phyloP scores from a whole-genome alignment of 2,329 filamentous ascomycete species.

The Tolypocladium tropicale region DNA sequence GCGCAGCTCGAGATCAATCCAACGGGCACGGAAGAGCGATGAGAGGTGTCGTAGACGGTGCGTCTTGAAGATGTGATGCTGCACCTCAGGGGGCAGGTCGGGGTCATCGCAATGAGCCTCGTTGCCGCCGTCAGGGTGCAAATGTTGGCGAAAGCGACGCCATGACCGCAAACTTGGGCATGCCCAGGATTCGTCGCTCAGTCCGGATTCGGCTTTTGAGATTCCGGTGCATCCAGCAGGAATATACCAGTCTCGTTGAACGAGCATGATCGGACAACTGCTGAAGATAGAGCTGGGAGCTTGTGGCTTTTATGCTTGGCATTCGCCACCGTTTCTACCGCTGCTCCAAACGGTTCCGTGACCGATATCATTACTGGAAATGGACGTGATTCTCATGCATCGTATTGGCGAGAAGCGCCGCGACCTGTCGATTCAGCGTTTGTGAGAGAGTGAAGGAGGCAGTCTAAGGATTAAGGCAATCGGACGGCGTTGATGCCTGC shows the following conservation, averaged over 20 bases:
- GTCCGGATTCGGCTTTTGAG: slow-evolving; percentile 7
- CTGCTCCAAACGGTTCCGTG: not conserved
- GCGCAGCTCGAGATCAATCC: slow-evolving; percentile 34
- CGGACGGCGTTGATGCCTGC: not conserved
- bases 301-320: not conserved
- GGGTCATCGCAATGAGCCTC: slow-evolving; percentile 6
- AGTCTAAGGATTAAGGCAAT: not conserved
- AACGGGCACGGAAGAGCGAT: slow-evolving; percentile 23
- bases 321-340: not conserved
- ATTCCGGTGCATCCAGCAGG: slow-evolving; percentile 29
- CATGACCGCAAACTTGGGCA: slow-evolving; percentile 11
- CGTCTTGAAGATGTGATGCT: slow-evolving; percentile 17
- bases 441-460: not conserved
- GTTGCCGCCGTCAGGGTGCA: no score
- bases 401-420: not conserved
- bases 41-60: slow-evolving; percentile 12
- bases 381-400: not conserved
- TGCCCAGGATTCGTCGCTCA: slow-evolving; percentile 7
- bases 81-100: slow-evolving; percentile 11
- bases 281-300: not conserved
- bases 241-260: slow-evolving; percentile 20
- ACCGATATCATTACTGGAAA: not conserved
- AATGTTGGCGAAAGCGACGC: slow-evolving; percentile 8
- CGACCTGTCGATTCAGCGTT: not conserved
- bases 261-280: slow-evolving; percentile 6